Evolutionary conservation across 441 rosid genomes (phyloP).

Genomic region (Omphalea diandra): DNA sequence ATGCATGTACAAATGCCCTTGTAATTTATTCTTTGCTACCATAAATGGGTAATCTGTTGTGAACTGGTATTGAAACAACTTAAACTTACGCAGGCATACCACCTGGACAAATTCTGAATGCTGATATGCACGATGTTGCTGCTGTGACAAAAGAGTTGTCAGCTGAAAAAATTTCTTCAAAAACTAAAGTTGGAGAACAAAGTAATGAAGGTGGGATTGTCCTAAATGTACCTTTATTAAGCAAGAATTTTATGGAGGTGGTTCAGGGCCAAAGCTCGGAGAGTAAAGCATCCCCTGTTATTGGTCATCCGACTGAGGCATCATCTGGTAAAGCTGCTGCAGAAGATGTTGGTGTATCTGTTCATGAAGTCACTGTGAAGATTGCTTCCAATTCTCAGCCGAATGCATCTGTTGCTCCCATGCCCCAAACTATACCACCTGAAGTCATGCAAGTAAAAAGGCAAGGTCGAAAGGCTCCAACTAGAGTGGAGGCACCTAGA

Average conservation of each 20-base stretch:
- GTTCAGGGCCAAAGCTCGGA: constrained; percentile 31
- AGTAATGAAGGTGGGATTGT: constrained; percentile 29
- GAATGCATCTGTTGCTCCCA: constrained; percentile 27
- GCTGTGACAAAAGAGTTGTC: constrained; percentile 37
- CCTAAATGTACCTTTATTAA: constrained; percentile 22
- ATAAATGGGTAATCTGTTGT: constrained; percentile 4
- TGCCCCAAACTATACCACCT: constrained; percentile 28
- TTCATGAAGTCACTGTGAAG: constrained; percentile 22
- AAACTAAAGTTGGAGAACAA: constrained; percentile 29
- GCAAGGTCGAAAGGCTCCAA: constrained; percentile 44
- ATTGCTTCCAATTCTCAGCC: constrained; percentile 32
- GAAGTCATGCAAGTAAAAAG: constrained; percentile 37
- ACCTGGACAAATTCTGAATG: constrained; percentile 32
- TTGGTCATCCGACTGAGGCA: constrained; percentile 24
- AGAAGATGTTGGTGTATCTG: constrained; percentile 24
- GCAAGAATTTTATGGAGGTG: constrained; percentile 29
- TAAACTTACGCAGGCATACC: constrained; percentile 40
- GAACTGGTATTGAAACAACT: constrained; percentile 18
- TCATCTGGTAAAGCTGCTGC: constrained; percentile 22
- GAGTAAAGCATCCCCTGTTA: constrained; percentile 26
- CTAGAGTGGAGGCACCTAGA: constrained; percentile 41
- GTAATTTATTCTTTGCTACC: constrained; percentile 7
- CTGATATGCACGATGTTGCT: constrained; percentile 30
- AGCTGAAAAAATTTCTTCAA: constrained; percentile 33
- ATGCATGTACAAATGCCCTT: constrained; percentile 4